Percentiles rank a stretch among this genome's conserved stretches.
Conservation (phyloP, 2,329 filamentous ascomycete genomes). For the Erysiphe pulchra region DNA sequence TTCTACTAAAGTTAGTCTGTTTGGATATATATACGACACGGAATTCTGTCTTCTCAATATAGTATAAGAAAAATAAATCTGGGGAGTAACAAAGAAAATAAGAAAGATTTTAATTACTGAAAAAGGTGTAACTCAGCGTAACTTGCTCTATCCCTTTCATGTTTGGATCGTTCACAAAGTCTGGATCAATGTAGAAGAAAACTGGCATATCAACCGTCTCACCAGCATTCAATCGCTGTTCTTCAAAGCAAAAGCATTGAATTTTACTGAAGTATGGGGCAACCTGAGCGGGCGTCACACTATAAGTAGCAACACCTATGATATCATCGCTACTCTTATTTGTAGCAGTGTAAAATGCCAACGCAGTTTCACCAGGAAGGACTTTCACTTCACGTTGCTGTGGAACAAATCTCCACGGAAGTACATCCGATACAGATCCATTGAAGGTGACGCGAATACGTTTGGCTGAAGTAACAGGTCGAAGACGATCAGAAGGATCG, state of each 20-base stretch:
- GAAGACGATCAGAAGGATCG: constrained; percentile 51
- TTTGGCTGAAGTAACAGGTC: constrained; percentile 54
- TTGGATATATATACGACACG: constrained; percentile 1
- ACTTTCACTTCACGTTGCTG: constrained; percentile 94
- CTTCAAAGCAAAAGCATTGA: constrained; percentile 97
- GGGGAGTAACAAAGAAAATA: not conserved
- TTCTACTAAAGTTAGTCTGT: constrained; percentile 30
- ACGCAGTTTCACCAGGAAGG: constrained; percentile 79
- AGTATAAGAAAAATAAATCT: too few species aligned
- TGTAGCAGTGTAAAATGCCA: constrained; percentile 93
- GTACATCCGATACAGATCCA: constrained; percentile 75
- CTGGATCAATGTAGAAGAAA: constrained; percentile 96
- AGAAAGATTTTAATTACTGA: constrained; percentile 38
- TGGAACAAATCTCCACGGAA: constrained; percentile 92
- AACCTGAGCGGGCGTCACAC: constrained; percentile 83
- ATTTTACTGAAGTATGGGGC: constrained; percentile 99
- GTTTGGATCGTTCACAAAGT: constrained; percentile 71
- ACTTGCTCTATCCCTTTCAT: constrained; percentile 92
- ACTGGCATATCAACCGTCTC: constrained; percentile 99
- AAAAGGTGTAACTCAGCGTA: constrained; percentile 92
- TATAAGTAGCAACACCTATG: constrained; percentile 94
- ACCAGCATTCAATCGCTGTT: constrained; percentile 76
- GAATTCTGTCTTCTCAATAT: not conserved
- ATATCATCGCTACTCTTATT: constrained; percentile 81
- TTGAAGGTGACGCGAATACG: constrained; percentile 92